Evolutionary conservation across 2,329 filamentous ascomycete genomes (phyloP).

Genomic region (Zymoseptoria crescenta): DNA sequence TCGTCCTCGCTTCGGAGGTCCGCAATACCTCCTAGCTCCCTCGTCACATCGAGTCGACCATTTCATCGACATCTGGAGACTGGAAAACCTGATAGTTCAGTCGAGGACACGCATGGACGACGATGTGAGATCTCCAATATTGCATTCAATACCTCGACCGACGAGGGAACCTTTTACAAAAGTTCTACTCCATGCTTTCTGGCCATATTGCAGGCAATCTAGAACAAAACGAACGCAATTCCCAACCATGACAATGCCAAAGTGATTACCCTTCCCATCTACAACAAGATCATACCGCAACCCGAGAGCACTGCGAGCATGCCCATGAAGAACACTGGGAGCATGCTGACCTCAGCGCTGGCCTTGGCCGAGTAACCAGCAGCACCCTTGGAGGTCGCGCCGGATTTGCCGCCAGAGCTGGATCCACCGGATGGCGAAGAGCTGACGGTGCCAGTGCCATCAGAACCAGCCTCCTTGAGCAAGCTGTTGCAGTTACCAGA

Average conservation of each 20-base stretch:
- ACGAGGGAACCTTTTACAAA: neutral
- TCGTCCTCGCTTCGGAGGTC: neutral
- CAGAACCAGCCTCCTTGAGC: conserved; percentile 56
- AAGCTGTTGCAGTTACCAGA: conserved; percentile 49
- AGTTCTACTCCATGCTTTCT: neutral
- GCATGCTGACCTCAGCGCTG: conserved; percentile 13
- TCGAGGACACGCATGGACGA: neutral
- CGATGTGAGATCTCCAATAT: neutral
- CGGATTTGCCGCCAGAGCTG: conserved; percentile 16
- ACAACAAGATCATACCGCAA: conserved; percentile 28
- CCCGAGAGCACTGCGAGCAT: conserved; percentile 23
- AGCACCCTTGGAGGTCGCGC: conserved; percentile 15
- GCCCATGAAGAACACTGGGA: conserved; percentile 23
- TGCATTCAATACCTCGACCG: neutral
- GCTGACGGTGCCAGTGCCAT: conserved; percentile 51
- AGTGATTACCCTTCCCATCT: conserved; percentile 6
- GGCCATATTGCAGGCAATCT: neutral
- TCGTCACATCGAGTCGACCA: too few species aligned
- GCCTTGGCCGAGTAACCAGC: conserved; percentile 17
- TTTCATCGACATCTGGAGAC: too few species aligned
- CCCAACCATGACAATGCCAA: neutral
- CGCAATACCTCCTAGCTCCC: neutral
- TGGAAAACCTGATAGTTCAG: too few species aligned
- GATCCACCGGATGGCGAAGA: conserved; percentile 37
- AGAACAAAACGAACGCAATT: neutral